A percentile compares a stretch with the other conserved stretches of the same genome.
phyloP scores from a whole-genome alignment of 306 rosid genomes.

The Abrus precatorius region DNA sequence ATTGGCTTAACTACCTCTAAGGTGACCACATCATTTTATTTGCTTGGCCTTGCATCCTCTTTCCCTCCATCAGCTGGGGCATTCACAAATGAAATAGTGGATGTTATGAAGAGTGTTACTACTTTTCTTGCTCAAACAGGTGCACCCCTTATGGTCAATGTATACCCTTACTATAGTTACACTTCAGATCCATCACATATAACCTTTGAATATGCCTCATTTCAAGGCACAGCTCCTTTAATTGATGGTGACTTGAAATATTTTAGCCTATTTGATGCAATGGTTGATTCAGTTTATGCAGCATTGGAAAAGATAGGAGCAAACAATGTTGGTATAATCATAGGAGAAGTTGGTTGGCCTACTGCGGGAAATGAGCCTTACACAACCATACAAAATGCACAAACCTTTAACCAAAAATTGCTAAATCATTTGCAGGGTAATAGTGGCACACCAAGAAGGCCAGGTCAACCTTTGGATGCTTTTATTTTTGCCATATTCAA shows the following conservation, averaged over 20 bases:
- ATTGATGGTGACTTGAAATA: constrained; percentile 18
- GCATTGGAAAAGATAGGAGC: constrained; percentile 27
- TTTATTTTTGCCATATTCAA: constrained; percentile 41
- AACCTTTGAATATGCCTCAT: constrained; percentile 30
- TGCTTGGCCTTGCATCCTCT: background rate
- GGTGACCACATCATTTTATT: constrained; percentile 29
- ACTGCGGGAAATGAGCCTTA: constrained; percentile 29
- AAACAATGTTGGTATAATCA: background rate
- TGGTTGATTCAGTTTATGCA: constrained; percentile 38
- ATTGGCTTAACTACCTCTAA: constrained; percentile 20
- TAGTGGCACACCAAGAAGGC: constrained; percentile 40
- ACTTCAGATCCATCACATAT: background rate
- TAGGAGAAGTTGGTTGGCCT: constrained; percentile 46
- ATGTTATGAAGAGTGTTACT: constrained; percentile 11
- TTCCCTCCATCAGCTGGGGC: constrained; percentile 46
- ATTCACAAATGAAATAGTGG: background rate
- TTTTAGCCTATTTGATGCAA: constrained; percentile 28
- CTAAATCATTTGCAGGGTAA: background rate
- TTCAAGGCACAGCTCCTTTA: constrained; percentile 5
- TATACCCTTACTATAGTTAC: constrained; percentile 40
- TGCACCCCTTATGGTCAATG: constrained; percentile 43
- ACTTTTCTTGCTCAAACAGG: background rate
- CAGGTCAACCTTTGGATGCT: background rate
- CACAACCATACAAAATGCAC: constrained; percentile 7
- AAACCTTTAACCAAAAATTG: constrained; percentile 3